Conservation (phyloP, 2,329 filamentous ascomycete species). For the Fusarium temperatum region DNA sequence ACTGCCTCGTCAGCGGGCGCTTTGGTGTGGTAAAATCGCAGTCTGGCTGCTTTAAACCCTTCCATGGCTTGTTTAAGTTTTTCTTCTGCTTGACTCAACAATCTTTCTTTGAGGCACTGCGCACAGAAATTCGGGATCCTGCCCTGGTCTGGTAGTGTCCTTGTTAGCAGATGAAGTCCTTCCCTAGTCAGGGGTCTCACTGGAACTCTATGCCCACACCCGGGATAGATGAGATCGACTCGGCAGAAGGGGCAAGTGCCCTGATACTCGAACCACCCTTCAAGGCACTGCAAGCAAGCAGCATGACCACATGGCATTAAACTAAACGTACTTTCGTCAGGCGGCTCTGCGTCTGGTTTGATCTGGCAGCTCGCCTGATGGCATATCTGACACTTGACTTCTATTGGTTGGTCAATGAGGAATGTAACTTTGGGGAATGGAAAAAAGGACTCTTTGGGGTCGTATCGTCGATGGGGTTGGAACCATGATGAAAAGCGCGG, state of each 20-base stretch:
- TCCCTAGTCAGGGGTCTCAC: constrained; percentile 41
- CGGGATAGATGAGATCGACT: constrained; percentile 36
- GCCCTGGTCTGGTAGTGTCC: constrained; percentile 46
- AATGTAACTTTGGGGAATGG: constrained; percentile 44
- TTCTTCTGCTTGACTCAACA: constrained; percentile 8
- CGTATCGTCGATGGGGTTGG: constrained; percentile 27
- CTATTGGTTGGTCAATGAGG: constrained; percentile 36
- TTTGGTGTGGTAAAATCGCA: constrained; percentile 12
- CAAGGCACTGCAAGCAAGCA: constrained; percentile 44
- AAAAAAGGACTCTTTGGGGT: constrained; percentile 36
- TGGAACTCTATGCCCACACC: constrained; percentile 44
- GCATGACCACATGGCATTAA: constrained; percentile 51
- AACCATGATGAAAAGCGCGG: constrained; percentile 27
- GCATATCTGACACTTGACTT: constrained; percentile 42
- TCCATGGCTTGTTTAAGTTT: constrained; percentile 19
- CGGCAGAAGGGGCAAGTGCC: constrained; percentile 50
- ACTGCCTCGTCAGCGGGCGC: constrained; percentile 21
- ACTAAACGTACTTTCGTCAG: constrained; percentile 32
- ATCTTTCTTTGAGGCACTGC: constrained; percentile 20
- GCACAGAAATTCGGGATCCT: constrained; percentile 39
- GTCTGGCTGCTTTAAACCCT: constrained; percentile 24
- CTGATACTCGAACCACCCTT: constrained; percentile 38
- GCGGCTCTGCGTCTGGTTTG: constrained; percentile 16
- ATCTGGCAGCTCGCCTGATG: constrained; percentile 30
- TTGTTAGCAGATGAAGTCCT: constrained; percentile 46